phyloP scores from a whole-genome alignment of 306 rosid genomes.

The Corylus heterophylla region DNA sequence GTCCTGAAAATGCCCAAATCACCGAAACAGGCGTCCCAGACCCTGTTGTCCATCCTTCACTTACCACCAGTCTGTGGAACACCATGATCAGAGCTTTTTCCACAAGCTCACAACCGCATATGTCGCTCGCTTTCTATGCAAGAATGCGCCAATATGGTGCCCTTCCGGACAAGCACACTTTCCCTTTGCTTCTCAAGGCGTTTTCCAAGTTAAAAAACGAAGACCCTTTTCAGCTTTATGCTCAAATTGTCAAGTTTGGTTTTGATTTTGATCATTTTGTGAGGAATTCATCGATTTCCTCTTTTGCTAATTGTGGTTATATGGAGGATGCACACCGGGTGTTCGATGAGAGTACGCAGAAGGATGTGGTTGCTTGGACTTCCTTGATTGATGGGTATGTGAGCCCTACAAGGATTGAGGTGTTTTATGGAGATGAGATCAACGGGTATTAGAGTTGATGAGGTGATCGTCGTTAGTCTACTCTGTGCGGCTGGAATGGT shows the following conservation, averaged over 20 bases:
- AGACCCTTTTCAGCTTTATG: conserved; percentile 29
- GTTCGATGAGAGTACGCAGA: conserved; percentile 33
- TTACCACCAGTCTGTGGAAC: no score
- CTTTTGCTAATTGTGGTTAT: conserved; percentile 38
- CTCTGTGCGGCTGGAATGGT: conserved; percentile 34
- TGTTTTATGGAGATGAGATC: conserved; percentile 41
- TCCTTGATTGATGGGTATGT: conserved; percentile 43
- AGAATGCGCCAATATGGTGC: conserved; percentile 32
- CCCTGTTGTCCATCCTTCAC: no score
- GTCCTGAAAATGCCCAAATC: no score
- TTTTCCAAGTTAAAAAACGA: conserved; percentile 18
- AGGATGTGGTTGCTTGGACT: conserved; percentile 42
- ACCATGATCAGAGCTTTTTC: conserved; percentile 31
- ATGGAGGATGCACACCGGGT: conserved; percentile 33
- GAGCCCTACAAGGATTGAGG: conserved; percentile 33
- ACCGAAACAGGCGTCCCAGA: no score
- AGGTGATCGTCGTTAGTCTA: conserved; percentile 28
- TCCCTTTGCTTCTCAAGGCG: conserved; percentile 43
- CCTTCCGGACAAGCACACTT: conserved; percentile 43
- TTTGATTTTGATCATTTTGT: conserved; percentile 37
- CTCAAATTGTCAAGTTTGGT: conserved; percentile 39
- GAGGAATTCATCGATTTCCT: conserved; percentile 28
- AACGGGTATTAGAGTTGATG: conserved; percentile 21
- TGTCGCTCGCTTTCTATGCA: conserved; percentile 27
- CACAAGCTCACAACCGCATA: conserved; percentile 1